Evolutionary conservation across 2,329 filamentous ascomycete genomes (phyloP).

Genomic region (Neurospora sp.): DNA sequence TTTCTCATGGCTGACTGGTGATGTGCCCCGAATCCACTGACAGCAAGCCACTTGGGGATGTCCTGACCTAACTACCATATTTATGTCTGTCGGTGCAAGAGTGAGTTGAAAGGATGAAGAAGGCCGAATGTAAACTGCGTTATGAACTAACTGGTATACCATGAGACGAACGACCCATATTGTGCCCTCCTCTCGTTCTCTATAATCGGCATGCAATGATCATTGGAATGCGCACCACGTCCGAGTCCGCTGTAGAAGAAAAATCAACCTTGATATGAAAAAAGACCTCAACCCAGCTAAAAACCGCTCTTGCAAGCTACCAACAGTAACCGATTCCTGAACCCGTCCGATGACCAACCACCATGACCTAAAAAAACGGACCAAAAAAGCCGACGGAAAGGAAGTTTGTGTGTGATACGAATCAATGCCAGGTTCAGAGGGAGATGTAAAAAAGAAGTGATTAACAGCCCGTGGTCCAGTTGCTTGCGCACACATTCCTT

Average conservation of each 20-base stretch:
- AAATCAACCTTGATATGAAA: not conserved
- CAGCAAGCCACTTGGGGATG: too few relatives aligned
- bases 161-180: not conserved
- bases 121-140: not conserved
- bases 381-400: not conserved
- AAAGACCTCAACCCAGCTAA: not conserved
- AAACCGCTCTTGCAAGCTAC: not conserved
- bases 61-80: too few relatives aligned
- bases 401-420: not conserved
- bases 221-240: not conserved
- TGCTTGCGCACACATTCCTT: not conserved
- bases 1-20: too few relatives aligned
- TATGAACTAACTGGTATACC: not conserved
- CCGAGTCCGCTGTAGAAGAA: not conserved
- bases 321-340: not conserved
- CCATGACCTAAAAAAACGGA: not conserved
- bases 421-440: not conserved
- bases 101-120: not conserved
- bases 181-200: not conserved
- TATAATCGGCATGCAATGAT: not conserved
- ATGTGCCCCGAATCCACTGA: too few relatives aligned
- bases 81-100: not conserved
- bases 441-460: not conserved
- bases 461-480: not conserved
- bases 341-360: not conserved